Evolutionary conservation across 768 basidiomycete species (phyloP), one percentile per base, ranked within the genome.

Genomic region (Pleurotus eryngii): DNA sequence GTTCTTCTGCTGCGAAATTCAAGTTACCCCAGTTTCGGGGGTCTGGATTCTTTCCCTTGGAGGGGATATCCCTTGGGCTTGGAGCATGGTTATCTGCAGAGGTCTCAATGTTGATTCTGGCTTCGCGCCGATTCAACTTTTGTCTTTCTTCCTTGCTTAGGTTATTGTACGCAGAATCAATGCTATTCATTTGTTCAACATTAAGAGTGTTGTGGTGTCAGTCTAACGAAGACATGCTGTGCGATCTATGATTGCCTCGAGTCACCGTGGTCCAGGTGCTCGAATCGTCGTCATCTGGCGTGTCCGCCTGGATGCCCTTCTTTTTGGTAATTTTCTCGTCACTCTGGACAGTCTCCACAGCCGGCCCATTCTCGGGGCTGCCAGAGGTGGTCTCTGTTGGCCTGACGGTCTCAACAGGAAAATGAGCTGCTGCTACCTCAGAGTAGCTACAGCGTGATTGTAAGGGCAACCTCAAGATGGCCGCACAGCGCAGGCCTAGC

Each of bases 21-120:
- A 61, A 35, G 15, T 46, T 50, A n/a, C 66, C 66, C 67, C 67
- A 68, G 39, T 68, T 65, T 1, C 48, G 43, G 18, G 63, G 66
- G 53, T 68, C 64, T 26, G 55, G 40, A 1, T 49, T 55, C 53
- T 68, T 68, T 14, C 65, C 66, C 60, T 68, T 57, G 46, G 66
- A 89, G 89, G 87, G 14, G 3, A 43, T 15, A 18, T 15, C 15
- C 5, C 18, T 18, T 15, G 42, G 42, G 14, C 15, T 18, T 43
- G 18, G 18, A 14, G 42, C 14, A 5, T 14, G 14, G 12, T 43
- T 43, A 6, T 15, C 14, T 11, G 14, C 15, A 15, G 14, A 18
- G 42, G 14, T 43, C 5, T 43, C 18, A 43, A 5, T 14, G 14
- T 15, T 15, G 42, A 43, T 14, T 30, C 27, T 30, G 14, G 14